A percentile compares a stretch with the other conserved stretches of the same genome.
phyloP scores from a whole-genome alignment of 2,329 filamentous ascomycete species.

The Elsinoe necatrix region DNA sequence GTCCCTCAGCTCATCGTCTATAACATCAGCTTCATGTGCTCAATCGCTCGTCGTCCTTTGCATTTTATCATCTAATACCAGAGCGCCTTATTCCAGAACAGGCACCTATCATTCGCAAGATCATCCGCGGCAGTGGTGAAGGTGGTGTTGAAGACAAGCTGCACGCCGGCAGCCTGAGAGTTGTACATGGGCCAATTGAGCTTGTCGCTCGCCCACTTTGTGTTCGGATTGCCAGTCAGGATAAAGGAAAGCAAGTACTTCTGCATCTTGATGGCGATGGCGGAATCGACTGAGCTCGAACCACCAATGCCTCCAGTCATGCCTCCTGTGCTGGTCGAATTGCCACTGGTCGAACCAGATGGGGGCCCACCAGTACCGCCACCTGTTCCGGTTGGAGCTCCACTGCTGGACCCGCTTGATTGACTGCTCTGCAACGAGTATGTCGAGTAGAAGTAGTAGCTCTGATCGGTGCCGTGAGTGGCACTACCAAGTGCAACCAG shows the following conservation, averaged over 20 bases:
- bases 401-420: constrained; percentile 16
- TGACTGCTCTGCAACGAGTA: not conserved
- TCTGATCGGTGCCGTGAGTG: constrained; percentile 32
- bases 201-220: constrained; percentile 29
- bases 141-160: constrained; percentile 30
- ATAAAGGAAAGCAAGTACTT: constrained; percentile 29
- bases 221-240: constrained; percentile 27
- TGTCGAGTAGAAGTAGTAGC: constrained; percentile 29
- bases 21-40: too few relatives aligned
- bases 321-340: not conserved
- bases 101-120: constrained; percentile 27
- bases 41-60: too few relatives aligned
- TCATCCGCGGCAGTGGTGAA: constrained; percentile 26
- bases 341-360: not conserved
- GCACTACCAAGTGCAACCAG: constrained; percentile 27
- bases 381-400: constrained; percentile 17
- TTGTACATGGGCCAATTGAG: constrained; percentile 29
- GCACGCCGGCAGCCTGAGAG: constrained; percentile 20
- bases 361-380: not conserved
- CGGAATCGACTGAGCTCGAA: constrained; percentile 2
- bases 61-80: too few relatives aligned
- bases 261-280: constrained; percentile 25
- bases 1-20: too few relatives aligned
- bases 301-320: not conserved
- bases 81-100: constrained; percentile 31